Evolutionary conservation across 2,329 filamentous ascomycete genomes (phyloP).

Genomic region (Penicillium sp.): DNA sequence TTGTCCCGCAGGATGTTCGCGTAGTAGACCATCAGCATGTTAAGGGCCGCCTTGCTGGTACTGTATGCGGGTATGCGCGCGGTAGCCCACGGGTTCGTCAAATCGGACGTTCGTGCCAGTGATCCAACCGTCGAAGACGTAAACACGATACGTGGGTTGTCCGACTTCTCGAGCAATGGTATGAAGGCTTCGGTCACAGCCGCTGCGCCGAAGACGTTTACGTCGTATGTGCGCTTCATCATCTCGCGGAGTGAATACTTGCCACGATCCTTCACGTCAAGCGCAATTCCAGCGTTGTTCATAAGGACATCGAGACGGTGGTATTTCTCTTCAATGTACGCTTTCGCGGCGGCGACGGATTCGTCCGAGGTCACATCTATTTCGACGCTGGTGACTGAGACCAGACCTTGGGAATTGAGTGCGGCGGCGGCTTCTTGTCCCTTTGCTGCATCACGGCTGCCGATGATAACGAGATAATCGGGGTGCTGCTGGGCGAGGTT

Average conservation of each 20-base stretch:
- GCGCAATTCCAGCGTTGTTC: conserved; percentile 25
- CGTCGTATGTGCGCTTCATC: conserved; percentile 38
- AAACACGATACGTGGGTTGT: conserved; percentile 45
- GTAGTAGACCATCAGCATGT: conserved; percentile 53
- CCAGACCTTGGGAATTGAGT: conserved; percentile 5
- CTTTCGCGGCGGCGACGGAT: conserved; percentile 57
- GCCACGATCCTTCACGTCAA: neutral
- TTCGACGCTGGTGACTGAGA: conserved; percentile 21
- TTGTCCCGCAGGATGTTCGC: conserved; percentile 44
- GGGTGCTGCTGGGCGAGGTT: conserved; percentile 24
- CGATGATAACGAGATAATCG: conserved; percentile 30
- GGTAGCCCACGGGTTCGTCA: conserved; percentile 30
- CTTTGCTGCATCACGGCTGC: conserved; percentile 20
- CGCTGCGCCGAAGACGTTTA: conserved; percentile 48
- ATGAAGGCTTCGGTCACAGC: conserved; percentile 44
- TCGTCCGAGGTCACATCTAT: conserved; percentile 57
- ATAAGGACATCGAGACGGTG: conserved; percentile 37
- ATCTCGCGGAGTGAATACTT: conserved; percentile 30
- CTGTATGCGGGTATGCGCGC: conserved; percentile 43
- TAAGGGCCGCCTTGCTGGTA: conserved; percentile 50
- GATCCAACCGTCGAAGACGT: conserved; percentile 45
- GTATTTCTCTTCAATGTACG: conserved; percentile 60
- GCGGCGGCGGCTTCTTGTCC: conserved; percentile 18
- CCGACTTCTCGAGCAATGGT: conserved; percentile 35
- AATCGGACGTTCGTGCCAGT: conserved; percentile 34